These are phyloP conservation scores for Candida stauntonica DNA, from an alignment of 805 yeast genomes.

Conservation along the genomic window DNA sequence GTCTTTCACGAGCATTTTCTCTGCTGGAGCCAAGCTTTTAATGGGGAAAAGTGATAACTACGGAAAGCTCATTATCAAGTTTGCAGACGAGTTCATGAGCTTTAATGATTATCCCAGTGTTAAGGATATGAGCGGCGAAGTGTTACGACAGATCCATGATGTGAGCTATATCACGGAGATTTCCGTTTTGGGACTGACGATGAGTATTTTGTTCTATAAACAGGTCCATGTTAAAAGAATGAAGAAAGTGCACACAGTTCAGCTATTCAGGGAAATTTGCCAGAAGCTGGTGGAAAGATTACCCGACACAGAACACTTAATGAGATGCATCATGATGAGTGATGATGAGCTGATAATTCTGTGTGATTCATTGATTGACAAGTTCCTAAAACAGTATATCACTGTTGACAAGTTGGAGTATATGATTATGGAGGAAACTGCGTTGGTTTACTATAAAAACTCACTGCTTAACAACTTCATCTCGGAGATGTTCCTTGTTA, in stretches of 20 bases:
- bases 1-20: constrained; percentile 16
- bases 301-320: constrained; percentile 12
- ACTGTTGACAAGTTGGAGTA: constrained; percentile 3
- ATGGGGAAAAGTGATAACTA: constrained; percentile 12
- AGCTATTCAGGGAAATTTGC: constrained; percentile 9
- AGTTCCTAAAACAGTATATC: constrained; percentile 15
- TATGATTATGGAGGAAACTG: constrained; percentile 16
- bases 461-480: constrained; percentile 20
- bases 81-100: constrained; percentile 11
- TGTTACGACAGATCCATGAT: constrained; percentile 17
- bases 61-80: constrained; percentile 23
- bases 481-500: constrained; percentile 17
- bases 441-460: constrained; percentile 23
- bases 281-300: constrained; percentile 3
- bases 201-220: constrained; percentile 15
- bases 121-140: constrained; percentile 7
- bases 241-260: constrained; percentile 4
- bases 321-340: constrained; percentile 1
- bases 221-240: constrained; percentile 12
- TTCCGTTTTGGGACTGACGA: constrained; percentile 16
- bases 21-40: constrained; percentile 11
- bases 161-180: constrained; percentile 18
- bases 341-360: constrained; percentile 1
- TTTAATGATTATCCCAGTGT: constrained; percentile 6
- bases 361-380: constrained; percentile 5